Conservation (phyloP, 345 rosid species). For the Trapa bicornis region DNA sequence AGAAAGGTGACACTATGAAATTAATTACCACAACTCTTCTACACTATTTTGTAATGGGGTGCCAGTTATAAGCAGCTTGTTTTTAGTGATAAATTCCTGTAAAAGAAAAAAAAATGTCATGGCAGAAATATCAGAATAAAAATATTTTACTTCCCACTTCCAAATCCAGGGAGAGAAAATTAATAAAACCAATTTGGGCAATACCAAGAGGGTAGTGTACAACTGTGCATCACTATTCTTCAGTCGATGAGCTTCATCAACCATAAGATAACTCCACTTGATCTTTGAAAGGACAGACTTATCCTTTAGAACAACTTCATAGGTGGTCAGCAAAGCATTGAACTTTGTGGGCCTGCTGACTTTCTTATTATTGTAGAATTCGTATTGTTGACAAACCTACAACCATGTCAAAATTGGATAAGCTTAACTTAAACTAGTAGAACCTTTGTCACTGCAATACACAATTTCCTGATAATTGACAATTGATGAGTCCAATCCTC, state of each 20-base stretch:
- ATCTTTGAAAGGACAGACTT: constrained; percentile 87
- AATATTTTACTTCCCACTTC: not conserved
- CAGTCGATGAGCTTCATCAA: constrained; percentile 98
- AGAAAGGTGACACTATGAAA: not conserved
- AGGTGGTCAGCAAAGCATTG: constrained; percentile 78
- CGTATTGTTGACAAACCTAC: constrained; percentile 96
- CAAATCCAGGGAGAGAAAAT: constrained; percentile 6
- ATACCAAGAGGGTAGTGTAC: constrained; percentile 84
- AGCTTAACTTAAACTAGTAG: not conserved
- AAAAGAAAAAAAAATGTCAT: constrained; percentile 7
- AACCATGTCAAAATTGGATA: constrained; percentile 3
- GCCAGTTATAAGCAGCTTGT: constrained; percentile 94
- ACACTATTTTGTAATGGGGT: constrained; percentile 98
- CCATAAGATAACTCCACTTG: constrained; percentile 96
- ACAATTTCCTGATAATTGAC: too few species aligned
- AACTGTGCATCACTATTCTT: constrained; percentile 98
- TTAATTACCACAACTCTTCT: constrained; percentile 86
- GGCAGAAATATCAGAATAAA: constrained; percentile 6
- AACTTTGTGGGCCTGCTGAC: constrained; percentile 79
- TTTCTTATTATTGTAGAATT: constrained; percentile 81
- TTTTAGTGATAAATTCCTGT: constrained; percentile 97
- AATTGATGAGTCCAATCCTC: not conserved
- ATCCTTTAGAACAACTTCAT: constrained; percentile 96
- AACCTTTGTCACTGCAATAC: not conserved
- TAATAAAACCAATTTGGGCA: constrained; percentile 8